A percentile compares a stretch with the other conserved stretches of the same genome.
Conservation (phyloP, 345 rosid species). For the Ceriops tagal region DNA sequence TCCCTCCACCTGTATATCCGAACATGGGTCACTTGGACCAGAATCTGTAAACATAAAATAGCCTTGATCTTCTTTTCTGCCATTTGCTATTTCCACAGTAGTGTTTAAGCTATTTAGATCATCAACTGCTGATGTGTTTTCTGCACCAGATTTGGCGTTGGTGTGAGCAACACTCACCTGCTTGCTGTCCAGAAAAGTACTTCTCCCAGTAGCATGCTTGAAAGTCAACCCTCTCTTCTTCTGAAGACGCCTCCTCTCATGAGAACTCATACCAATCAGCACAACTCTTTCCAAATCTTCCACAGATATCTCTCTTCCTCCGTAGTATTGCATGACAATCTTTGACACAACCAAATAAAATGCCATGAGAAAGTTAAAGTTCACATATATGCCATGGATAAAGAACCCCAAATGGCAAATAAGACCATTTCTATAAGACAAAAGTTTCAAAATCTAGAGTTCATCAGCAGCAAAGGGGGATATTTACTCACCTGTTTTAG, state of each 20-base stretch:
- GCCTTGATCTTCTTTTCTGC: constrained; percentile 19
- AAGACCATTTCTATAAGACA: background rate
- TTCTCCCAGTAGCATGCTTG: constrained; percentile 25
- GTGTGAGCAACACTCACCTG: constrained; percentile 20
- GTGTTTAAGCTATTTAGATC: constrained; percentile 12
- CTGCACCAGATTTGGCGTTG: constrained; percentile 6
- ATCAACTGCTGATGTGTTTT: constrained; percentile 19
- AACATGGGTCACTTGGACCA: constrained; percentile 20
- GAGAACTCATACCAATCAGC: constrained; percentile 84
- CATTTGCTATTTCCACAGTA: constrained; percentile 10
- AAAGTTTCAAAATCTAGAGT: background rate
- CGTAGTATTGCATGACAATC: constrained; percentile 72
- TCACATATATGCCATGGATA: background rate
- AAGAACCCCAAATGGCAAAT: background rate
- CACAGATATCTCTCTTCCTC: constrained; percentile 77
- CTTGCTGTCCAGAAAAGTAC: constrained; percentile 26
- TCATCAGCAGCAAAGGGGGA: constrained; percentile 1
- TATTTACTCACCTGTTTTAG: constrained; percentile 51
- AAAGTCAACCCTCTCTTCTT: constrained; percentile 59
- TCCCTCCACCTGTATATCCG: constrained; percentile 17
- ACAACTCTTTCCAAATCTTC: constrained; percentile 87
- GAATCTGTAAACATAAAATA: constrained; percentile 11
- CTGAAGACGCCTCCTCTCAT: constrained; percentile 64
- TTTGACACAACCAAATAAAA: constrained; percentile 5
- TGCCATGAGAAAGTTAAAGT: background rate